Conservation (phyloP, 129 eudicot genomes). For the Silybum marianum region DNA sequence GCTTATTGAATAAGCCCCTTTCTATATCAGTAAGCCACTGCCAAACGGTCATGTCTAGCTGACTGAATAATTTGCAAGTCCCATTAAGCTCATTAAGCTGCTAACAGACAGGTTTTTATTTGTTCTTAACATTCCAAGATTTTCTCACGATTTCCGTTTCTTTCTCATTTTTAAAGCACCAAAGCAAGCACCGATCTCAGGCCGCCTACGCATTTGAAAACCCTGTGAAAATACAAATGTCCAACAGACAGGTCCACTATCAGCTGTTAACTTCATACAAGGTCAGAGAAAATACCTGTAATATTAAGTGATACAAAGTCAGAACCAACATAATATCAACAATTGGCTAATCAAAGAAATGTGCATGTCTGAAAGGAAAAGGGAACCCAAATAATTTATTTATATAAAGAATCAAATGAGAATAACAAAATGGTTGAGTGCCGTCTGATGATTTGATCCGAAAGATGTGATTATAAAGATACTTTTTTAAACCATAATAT, state of each 20-base stretch:
- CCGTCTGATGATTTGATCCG: not conserved
- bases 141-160: too few relatives aligned
- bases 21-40: too few relatives aligned
- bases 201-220: constrained; percentile 39
- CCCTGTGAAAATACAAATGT: constrained; percentile 84
- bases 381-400: not conserved
- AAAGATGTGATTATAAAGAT: not conserved
- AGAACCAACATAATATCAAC: constrained; percentile 33
- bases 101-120: too few relatives aligned
- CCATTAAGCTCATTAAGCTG: not conserved
- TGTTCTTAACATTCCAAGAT: too few relatives aligned
- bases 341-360: not conserved
- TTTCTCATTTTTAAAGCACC: constrained; percentile 20
- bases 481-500: too few relatives aligned
- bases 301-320: constrained; percentile 54
- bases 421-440: not conserved
- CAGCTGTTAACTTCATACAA: constrained; percentile 92
- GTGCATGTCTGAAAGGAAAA: constrained; percentile 5
- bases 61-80: too few relatives aligned
- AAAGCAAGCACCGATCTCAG: constrained; percentile 39
- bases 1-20: too few relatives aligned
- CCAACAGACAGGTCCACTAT: constrained; percentile 86
- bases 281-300: constrained; percentile 99
- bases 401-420: not conserved
- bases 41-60: too few relatives aligned